Base-by-base conservation (phyloP, 1,284 basidiomycete species). In the Anthracocystis panici-leucophaei region DNA sequence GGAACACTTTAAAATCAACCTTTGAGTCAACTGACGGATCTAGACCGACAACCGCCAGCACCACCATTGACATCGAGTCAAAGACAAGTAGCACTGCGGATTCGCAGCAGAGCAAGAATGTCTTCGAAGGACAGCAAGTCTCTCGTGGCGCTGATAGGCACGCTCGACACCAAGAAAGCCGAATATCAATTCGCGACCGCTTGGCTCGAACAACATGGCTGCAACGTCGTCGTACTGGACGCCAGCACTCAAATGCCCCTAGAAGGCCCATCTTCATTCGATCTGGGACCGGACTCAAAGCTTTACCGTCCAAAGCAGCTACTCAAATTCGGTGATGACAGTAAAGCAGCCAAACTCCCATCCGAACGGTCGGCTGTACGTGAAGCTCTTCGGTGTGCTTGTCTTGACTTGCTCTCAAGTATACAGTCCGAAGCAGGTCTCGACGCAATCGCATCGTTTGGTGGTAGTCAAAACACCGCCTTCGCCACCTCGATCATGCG, bases 401-500 rank as follows among this genome's bases (percentile, higher is more conserved):
- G 69, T 33, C 56, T 72, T 18, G 6, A 21, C 14, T 12, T 52
- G 45, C 60, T 73, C 2, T 40, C 48, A 0, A 18, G 23, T 6
- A 25, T 65, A 11, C 59, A 73, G 16, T 38, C 40, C 0, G 9
- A 46, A 5, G 49, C 45, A n/a, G 29, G 8, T 3, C 44, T 75
- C 11, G 42, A 75, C 38, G 64, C 61, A 0, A 67, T 75, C 11
- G 73, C 73, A 31, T 67, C 64, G 0, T 68, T 75, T 18, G 73
- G 73, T 10, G 73, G 73, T 2, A 71, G 68, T 27, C 73, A 75
- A 31, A 72, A 67, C 48, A 75, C 73, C 4, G 44, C 68, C 12
- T 67, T 72, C 23, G 73, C 68, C 7, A 67, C 68, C 12, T 64
- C 68, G 16, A 64, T 75, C 56, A 75, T 75, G 73, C 63, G 73